phyloP scores from a whole-genome alignment of 2,329 filamentous ascomycete species.

The Neophaeococcomyces aloes region DNA sequence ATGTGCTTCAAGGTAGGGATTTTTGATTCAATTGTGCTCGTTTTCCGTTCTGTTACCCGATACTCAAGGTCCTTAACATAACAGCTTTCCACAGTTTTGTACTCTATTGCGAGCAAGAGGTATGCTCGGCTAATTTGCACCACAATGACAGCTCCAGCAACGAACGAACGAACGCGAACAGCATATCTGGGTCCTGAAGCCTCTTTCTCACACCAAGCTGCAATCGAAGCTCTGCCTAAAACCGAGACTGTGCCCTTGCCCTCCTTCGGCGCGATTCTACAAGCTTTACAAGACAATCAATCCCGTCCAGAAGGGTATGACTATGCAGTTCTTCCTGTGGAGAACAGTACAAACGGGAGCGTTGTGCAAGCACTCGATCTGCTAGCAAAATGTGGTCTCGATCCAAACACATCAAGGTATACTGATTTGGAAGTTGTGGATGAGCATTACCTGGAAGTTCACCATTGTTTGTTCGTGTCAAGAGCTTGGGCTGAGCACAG shows the following conservation, averaged over 20 bases:
- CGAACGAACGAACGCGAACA: neutral
- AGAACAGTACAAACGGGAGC: slow-evolving; percentile 90
- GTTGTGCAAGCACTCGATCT: slow-evolving; percentile 85
- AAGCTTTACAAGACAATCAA: slow-evolving; percentile 47
- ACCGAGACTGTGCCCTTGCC: slow-evolving; percentile 10
- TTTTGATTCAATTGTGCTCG: too few relatives aligned
- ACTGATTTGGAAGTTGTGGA: slow-evolving; percentile 58
- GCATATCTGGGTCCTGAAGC: slow-evolving; percentile 55
- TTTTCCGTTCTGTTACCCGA: too few relatives aligned
- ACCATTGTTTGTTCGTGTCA: slow-evolving; percentile 66
- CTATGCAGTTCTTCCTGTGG: slow-evolving; percentile 81
- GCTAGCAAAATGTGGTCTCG: slow-evolving; percentile 60
- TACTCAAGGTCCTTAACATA: too few relatives aligned
- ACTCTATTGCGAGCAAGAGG: too few relatives aligned
- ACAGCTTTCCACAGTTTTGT: too few relatives aligned
- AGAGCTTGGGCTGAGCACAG: slow-evolving; percentile 3
- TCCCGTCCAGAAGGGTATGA: slow-evolving; percentile 46
- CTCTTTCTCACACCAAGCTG: slow-evolving; percentile 61
- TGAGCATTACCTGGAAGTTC: slow-evolving; percentile 77
- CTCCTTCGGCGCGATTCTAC: slow-evolving; percentile 20
- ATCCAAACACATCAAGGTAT: slow-evolving; percentile 34
- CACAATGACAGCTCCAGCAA: neutral
- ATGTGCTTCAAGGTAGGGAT: too few relatives aligned
- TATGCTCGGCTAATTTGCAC: too few relatives aligned
- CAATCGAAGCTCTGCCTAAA: slow-evolving; percentile 13